Evolutionary conservation across 1,284 basidiomycete species (phyloP), one percentile per base, ranked within the genome.

Genomic region (Austroboletus olivaceoglutinosus): DNA sequence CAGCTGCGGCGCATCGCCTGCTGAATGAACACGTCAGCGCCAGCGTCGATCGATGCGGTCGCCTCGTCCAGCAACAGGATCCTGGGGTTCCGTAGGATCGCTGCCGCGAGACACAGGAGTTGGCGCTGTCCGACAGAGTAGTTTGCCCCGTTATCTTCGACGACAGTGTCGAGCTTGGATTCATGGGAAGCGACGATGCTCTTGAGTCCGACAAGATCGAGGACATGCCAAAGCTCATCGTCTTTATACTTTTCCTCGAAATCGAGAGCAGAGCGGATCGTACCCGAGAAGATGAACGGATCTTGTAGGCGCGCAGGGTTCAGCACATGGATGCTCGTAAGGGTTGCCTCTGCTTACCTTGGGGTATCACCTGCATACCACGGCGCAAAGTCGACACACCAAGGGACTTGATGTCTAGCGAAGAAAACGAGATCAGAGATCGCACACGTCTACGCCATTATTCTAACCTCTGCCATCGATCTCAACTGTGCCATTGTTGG

Each of bases 21-120:
- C 33, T 68, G 66, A 23, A 65, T 64, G 51, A 63, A 67, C 33
- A 59, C 64, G 48, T 65, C 63, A n/a, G 64, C 54, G 23, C 65
- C 64, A 25, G 63, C 52, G 43, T 68, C 67, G 37, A 70, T 64
- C 4, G 68, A 70, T 31, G 67, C 68, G 1, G 67, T 70, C 25
- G 63, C 69, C 56, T 81, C 80, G 59, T 82, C 80, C 41, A 81
- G 65, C 5, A 82, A 70, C 16, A 80, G 59, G 23, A 82, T 70
- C 59, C 74, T 79, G 50, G 73, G 73, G 49, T 69, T 59, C 51
- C 77, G 63, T 2, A 80, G 70, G 46, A 82, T 68, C 1, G 78
- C 81, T 37, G 78, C 57, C 18, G 62, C 59, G 30, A 69, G 62
- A 37, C 59, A 58, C 31, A 70, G 51, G 30, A 70, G 54, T 43